phyloP scores from a whole-genome alignment of 2,329 filamentous ascomycete genomes.

The Microsporum ferrugineum region DNA sequence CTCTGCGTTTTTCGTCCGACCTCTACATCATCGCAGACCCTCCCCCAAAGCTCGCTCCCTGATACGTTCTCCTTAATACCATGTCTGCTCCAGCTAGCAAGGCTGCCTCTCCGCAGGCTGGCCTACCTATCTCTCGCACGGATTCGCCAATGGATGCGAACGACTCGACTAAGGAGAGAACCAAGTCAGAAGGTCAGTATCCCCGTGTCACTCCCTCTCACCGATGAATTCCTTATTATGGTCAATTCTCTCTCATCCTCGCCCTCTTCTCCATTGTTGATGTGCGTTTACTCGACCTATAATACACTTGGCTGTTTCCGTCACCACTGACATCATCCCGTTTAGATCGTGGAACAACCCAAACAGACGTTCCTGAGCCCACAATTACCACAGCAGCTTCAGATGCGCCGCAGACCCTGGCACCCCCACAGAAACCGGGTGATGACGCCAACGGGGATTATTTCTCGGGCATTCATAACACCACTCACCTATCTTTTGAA shows the following conservation, averaged over 20 bases:
- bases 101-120: conserved; percentile 24
- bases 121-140: conserved; percentile 23
- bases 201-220: not conserved
- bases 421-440: conserved; percentile 54
- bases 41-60: conserved; percentile 4
- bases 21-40: conserved; percentile 8
- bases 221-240: not conserved
- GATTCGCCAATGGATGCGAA: conserved; percentile 36
- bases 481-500: conserved; percentile 49
- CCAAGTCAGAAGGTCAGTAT: conserved; percentile 32
- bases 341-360: conserved; percentile 16
- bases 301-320: not conserved
- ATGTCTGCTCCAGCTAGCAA: conserved; percentile 34
- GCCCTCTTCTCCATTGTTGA: not conserved
- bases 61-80: conserved; percentile 3
- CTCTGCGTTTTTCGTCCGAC: conserved; percentile 5
- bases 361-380: conserved; percentile 30
- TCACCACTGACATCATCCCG: conserved; percentile 2
- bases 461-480: conserved; percentile 50
- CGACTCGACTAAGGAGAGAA: conserved; percentile 20
- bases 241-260: not conserved
- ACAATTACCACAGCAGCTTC: conserved; percentile 39
- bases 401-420: conserved; percentile 54
- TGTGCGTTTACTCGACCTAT: not conserved
- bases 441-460: conserved; percentile 45